Percentiles rank a stretch among this genome's conserved stretches.
These are phyloP conservation scores for Pyrus hybrid DNA, from an alignment of 331 rosid genomes.

Conservation along the genomic window DNA sequence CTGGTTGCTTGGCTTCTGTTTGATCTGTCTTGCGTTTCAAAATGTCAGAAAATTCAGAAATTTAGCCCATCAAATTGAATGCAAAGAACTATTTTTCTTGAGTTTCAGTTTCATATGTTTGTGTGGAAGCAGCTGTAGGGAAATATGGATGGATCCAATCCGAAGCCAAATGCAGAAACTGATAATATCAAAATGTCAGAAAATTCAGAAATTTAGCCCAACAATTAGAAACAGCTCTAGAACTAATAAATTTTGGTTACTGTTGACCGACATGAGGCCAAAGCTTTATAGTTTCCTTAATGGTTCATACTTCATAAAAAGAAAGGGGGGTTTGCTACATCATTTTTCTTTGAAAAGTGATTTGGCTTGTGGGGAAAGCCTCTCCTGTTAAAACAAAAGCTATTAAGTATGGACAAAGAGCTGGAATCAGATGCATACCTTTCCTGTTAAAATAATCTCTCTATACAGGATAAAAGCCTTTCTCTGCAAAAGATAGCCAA, in stretches of 20 bases:
- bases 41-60: no score
- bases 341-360: neutral
- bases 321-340: neutral
- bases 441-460: constrained; percentile 60
- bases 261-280: neutral
- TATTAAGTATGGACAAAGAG: neutral
- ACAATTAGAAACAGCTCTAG: neutral
- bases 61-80: no score
- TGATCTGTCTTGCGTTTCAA: no score
- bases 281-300: neutral
- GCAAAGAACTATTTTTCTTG: no score
- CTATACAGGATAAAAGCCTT: constrained; percentile 55
- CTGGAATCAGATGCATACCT: constrained; percentile 40
- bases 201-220: no score
- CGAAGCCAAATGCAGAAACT: no score
- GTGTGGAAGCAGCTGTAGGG: no score
- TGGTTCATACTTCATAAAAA: neutral
- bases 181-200: no score
- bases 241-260: neutral
- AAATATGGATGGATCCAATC: no score
- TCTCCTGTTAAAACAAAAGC: neutral
- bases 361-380: neutral
- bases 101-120: no score
- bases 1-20: no score
- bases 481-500: constrained; percentile 60